Evolutionary conservation across 2,329 filamentous ascomycete species (phyloP), one percentile per base, ranked within the genome.

Genomic region (Hymenoscyphus scutula): DNA sequence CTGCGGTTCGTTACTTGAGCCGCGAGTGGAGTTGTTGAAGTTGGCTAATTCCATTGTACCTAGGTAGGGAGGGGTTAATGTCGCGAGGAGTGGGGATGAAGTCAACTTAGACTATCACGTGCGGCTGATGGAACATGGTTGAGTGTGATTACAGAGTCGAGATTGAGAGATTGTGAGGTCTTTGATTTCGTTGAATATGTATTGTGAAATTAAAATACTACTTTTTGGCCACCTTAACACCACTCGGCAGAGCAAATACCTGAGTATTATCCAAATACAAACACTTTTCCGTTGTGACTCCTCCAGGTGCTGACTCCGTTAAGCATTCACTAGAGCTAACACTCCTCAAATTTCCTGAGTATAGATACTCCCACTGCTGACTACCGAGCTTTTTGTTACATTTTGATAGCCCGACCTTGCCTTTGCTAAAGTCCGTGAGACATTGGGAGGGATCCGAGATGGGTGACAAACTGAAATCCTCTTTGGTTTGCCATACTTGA

Each of bases 201-300:
- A n/a, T n/a, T n/a, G n/a, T 34, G 1, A 3, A 19, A 15, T 3
- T 10, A 45, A 8, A 8, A 19, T 23, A 13, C 45, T 62, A 53
- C 23, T 29, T 55, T 59, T 60, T 62, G 38, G 68, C 30, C 19
- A 70, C 63, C 17, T 61, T 71, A 73, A 69, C 79, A 72, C 80
- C 80, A 65, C 77, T 75, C 0, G 80, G 80, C 41, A 82, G 69
- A 13, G 74, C 78, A 67, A 81, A 73, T 10, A 82, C 80, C 70
- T 82, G 80, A 55, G 71, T 76, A 64, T 81, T 77, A 29, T 69
- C 67, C 62, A 75, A 72, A 58, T 73, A 74, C 32, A 76, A 73
- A 69, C 79, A 80, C 15, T 64, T 61, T 29, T 63, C 64, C 19
- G 74, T 65, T 3, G 61, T 65, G 3, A 75, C 74, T 7, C 61